phyloP scores from a whole-genome alignment of 2,329 filamentous ascomycete species.

The Sporothrix globosa region DNA sequence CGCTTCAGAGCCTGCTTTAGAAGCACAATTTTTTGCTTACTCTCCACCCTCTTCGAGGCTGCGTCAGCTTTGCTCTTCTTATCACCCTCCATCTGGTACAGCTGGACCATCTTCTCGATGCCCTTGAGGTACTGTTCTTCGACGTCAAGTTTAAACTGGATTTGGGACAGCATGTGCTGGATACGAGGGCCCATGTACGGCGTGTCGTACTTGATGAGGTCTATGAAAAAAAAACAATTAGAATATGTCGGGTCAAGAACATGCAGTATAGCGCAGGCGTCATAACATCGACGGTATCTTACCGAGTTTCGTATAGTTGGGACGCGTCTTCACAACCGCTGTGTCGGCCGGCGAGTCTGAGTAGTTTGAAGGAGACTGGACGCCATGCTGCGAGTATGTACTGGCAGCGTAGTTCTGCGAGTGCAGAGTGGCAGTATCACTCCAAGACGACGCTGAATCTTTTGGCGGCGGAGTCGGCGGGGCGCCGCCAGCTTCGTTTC shows the following conservation, averaged over 20 bases:
- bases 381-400: conserved; percentile 48
- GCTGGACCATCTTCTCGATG: conserved; percentile 98
- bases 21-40: conserved; percentile 95
- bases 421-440: conserved; percentile 54
- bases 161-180: conserved; percentile 97
- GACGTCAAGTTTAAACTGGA: conserved; percentile 98
- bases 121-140: conserved; percentile 99
- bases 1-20: conserved; percentile 93
- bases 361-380: conserved; percentile 25
- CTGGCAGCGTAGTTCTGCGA: conserved; percentile 67
- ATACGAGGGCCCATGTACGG: conserved; percentile 94
- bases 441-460: conserved; percentile 56
- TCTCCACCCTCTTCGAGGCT: conserved; percentile 85
- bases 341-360: conserved; percentile 23
- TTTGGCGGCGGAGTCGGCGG: conserved; percentile 74
- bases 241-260: not conserved
- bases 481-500: conserved; percentile 50
- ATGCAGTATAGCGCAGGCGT: not conserved
- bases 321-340: conserved; percentile 69
- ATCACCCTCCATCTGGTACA: conserved; percentile 97
- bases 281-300: conserved; percentile 43
- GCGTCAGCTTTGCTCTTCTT: conserved; percentile 94
- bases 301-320: conserved; percentile 97
- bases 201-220: conserved; percentile 98
- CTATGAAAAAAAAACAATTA: conserved; percentile 50